These are phyloP conservation scores for Skeletonema menzelii DNA, from an alignment of 108 stramenopile genomes.

Conservation along the genomic window DNA sequence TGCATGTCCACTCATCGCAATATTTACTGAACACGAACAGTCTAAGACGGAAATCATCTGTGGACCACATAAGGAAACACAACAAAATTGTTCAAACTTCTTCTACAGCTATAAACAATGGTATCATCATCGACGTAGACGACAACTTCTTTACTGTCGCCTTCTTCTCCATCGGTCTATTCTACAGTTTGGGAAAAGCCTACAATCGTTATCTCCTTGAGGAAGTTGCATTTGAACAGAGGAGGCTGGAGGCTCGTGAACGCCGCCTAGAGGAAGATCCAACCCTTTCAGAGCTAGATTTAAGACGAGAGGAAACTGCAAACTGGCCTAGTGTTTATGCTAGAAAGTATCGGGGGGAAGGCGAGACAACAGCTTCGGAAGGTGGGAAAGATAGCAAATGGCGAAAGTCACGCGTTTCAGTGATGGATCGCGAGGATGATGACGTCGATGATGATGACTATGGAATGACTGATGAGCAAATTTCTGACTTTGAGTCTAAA, in stretches of 20 bases:
- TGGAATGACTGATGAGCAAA: slow-evolving; percentile 73
- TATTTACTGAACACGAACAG: background rate
- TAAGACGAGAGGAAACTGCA: slow-evolving; percentile 39
- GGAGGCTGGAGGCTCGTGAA: slow-evolving; percentile 38
- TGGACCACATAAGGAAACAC: background rate
- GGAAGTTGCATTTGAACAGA: slow-evolving; percentile 46
- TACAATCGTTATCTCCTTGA: slow-evolving; percentile 48
- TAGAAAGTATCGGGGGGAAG: slow-evolving; percentile 1
- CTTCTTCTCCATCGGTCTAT: slow-evolving; percentile 45
- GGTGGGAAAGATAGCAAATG: slow-evolving; percentile 12
- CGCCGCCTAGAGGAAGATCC: slow-evolving; percentile 35
- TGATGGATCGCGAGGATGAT: slow-evolving; percentile 28
- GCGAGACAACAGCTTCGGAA: background rate
- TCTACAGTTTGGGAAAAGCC: slow-evolving; percentile 44
- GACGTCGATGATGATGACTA: slow-evolving; percentile 10
- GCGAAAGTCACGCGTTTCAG: slow-evolving; percentile 28
- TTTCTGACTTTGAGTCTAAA: slow-evolving; percentile 48
- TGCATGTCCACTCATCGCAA: background rate
- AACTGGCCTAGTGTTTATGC: slow-evolving; percentile 44
- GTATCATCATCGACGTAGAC: slow-evolving; percentile 42
- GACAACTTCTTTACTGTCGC: slow-evolving; percentile 49
- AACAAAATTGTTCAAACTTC: background rate
- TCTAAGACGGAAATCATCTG: background rate
- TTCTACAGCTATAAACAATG: slow-evolving; percentile 27
- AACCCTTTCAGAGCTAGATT: slow-evolving; percentile 22